Evolutionary conservation across 768 basidiomycete species (phyloP).

Genomic region (Suillus tomentosus): DNA sequence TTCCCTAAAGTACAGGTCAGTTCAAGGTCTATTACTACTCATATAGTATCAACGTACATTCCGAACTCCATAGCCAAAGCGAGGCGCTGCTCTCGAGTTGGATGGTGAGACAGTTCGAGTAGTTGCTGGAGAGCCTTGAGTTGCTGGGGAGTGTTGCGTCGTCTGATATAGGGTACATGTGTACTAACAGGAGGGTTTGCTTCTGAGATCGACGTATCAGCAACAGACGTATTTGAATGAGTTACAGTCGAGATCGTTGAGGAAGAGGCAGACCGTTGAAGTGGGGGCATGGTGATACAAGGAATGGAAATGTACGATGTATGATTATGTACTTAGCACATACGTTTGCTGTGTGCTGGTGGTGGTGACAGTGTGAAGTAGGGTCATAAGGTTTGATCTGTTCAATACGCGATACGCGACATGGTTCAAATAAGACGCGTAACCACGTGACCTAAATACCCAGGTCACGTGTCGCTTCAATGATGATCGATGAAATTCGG

Average conservation of each 20-base stretch:
- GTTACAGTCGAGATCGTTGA: slow-evolving; percentile 11
- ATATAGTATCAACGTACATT: slow-evolving; percentile 31
- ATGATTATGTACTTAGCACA: slow-evolving; percentile 17
- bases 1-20: slow-evolving; percentile 47
- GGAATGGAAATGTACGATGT: background rate
- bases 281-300: slow-evolving; percentile 17
- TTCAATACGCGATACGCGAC: slow-evolving; percentile 23
- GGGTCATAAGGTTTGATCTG: slow-evolving; percentile 16
- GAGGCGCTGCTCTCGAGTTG: slow-evolving; percentile 44
- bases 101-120: slow-evolving; percentile 41
- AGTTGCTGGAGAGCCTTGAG: slow-evolving; percentile 36
- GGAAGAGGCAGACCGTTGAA: slow-evolving; percentile 11
- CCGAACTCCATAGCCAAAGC: slow-evolving; percentile 40
- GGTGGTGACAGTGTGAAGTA: background rate
- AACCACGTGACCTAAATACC: slow-evolving; percentile 25
- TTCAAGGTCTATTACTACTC: background rate
- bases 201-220: slow-evolving; percentile 1
- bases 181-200: background rate
- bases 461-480: slow-evolving; percentile 19
- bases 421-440: slow-evolving; percentile 22
- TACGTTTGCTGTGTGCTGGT: slow-evolving; percentile 16
- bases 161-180: slow-evolving; percentile 31
- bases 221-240: slow-evolving; percentile 1
- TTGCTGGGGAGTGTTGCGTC: slow-evolving; percentile 37
- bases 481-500: background rate